phyloP scores from a whole-genome alignment of 1,139 yeast genomes.

The Arxiozyma heterogenica region DNA sequence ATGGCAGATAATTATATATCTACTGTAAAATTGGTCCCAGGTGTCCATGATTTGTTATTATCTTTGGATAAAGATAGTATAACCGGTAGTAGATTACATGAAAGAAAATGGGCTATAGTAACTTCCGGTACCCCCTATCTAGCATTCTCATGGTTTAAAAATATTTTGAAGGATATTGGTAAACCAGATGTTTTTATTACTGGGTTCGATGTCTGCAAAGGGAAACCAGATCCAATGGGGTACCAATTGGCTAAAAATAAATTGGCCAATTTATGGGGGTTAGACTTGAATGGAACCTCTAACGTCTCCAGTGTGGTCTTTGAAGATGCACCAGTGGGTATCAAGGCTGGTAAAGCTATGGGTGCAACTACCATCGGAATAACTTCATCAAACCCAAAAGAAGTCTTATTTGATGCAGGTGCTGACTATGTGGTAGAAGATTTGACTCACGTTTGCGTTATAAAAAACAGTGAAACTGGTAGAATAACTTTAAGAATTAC shows the following conservation, averaged over 20 bases:
- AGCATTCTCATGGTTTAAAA: conserved; percentile 42
- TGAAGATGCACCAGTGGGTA: conserved; percentile 80
- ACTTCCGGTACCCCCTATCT: conserved; percentile 66
- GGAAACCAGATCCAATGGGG: conserved; percentile 75
- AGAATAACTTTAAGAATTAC: conserved; percentile 20
- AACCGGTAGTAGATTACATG: conserved; percentile 32
- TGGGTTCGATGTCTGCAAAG: conserved; percentile 59
- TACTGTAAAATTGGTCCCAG: conserved; percentile 56
- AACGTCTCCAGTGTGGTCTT: conserved; percentile 49
- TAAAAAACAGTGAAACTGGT: conserved; percentile 15
- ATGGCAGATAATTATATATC: conserved; percentile 59
- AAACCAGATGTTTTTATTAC: conserved; percentile 64
- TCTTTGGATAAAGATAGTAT: conserved; percentile 29
- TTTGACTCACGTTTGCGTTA: conserved; percentile 38
- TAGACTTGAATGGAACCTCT: conserved; percentile 27
- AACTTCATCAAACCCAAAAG: conserved; percentile 60
- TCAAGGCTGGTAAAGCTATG: conserved; percentile 66
- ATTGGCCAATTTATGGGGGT: conserved; percentile 47
- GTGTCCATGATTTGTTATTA: conserved; percentile 53
- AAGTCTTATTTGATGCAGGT: conserved; percentile 55
- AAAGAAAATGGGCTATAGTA: conserved; percentile 59
- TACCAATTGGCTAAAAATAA: conserved; percentile 36
- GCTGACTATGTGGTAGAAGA: conserved; percentile 68
- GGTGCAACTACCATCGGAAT: conserved; percentile 70
- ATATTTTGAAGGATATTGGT: conserved; percentile 45